Evolutionary conservation across 805 yeast species (phyloP), one percentile per base, ranked within the genome.

Genomic region (Candida andamanensis): DNA sequence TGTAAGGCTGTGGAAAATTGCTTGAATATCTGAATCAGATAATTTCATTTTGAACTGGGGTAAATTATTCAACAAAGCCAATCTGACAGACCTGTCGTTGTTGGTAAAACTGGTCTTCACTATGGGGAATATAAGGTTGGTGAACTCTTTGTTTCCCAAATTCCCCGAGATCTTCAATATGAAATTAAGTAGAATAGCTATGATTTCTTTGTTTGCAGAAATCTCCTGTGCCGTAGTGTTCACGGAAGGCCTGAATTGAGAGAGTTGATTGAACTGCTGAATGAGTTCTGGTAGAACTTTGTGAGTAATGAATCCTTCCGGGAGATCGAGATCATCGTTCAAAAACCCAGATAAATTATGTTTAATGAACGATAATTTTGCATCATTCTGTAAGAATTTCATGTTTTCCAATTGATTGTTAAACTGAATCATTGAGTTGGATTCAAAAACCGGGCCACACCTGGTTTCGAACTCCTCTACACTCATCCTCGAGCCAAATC

Each of bases 61-160:
- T 35, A 90, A 58, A 28, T 76, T 62, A 14, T 75, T 74, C 36
- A 90, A 63, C 17, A 92, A 58, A n/a, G 79, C 66, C 45, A 86
- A 67, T 35, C 97, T 65, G 3, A 86, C 67, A 1, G 87, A 76
- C 40, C 97, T 69, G 55, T 90, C 96, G 9, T 81, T 73, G 13
- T 78, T 58, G 2, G 73, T 48, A 48, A 77, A 89, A 15, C 82
- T 69, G 24, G 69, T 61, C 21, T 83, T 63, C n/a, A 87, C 66
- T 0, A 78, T 59, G 1, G 90, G 87, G 37, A 78, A 76, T 7
- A 80, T 59, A 8, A 54, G 29, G 28, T 53, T 54, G 28, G 60
- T 49, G 44, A 73, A 72, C 24, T 51, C 54, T n/a, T 45, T 56
- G 11, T 35, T 54, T 10, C 51, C 41, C 32, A 55, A 54, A 25